These are phyloP conservation scores for Lentinula lateritia DNA, from an alignment of 768 basidiomycete species.

Conservation along the genomic window DNA sequence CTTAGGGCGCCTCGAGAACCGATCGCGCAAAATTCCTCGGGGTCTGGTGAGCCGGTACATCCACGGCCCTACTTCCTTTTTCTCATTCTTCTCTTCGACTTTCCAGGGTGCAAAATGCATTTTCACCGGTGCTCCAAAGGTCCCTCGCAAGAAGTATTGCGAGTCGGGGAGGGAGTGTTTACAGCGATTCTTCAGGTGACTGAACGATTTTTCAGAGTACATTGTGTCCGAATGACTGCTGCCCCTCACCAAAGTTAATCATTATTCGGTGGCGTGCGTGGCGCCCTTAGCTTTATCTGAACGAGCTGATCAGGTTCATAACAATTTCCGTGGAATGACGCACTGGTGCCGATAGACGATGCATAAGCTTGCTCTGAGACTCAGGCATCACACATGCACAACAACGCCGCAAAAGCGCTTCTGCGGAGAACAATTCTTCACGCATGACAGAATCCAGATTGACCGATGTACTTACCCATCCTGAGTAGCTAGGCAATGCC, in stretches of 20 bases:
- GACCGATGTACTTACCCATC: not conserved
- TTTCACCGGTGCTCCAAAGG: not conserved
- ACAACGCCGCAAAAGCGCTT: not conserved
- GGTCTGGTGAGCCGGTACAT: not conserved
- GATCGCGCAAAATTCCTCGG: conserved; percentile 1
- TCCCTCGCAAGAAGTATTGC: not conserved
- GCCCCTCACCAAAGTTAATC: not conserved
- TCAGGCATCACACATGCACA: not conserved
- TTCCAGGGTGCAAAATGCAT: not conserved
- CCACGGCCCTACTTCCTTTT: not conserved
- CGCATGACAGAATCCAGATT: not conserved
- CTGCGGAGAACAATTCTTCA: not conserved
- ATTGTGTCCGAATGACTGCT: too few species aligned
- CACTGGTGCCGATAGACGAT: not conserved
- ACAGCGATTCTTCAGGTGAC: not conserved
- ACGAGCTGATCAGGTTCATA: not conserved
- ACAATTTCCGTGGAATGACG: conserved; percentile 2
- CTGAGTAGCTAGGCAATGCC: not conserved
- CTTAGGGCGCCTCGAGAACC: not conserved
- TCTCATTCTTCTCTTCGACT: not conserved
- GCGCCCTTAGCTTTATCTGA: not conserved
- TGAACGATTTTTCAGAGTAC: too few species aligned
- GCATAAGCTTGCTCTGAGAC: not conserved
- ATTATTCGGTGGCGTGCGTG: not conserved
- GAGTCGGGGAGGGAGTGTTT: not conserved